Evolutionary conservation across 208 protist genomes (phyloP).

Genomic region (Wallacemonas rigidus): DNA sequence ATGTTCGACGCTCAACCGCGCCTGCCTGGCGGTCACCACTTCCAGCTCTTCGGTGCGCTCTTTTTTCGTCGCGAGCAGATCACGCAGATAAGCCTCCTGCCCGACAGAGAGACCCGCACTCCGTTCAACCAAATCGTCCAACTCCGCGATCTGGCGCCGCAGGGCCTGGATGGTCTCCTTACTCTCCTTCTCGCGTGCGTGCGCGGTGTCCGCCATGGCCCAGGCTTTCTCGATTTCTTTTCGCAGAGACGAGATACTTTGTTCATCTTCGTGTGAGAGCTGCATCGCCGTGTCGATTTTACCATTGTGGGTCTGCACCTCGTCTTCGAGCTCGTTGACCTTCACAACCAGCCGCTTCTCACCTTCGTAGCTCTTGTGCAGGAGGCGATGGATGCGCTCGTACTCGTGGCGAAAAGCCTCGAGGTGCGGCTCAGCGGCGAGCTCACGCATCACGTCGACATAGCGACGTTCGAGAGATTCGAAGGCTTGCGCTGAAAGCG

Average conservation of each 20-base stretch:
- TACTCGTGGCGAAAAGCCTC: conserved; percentile 97
- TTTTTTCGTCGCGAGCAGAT: conserved; percentile 93
- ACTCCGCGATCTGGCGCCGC: conserved; percentile 94
- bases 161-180: conserved; percentile 94
- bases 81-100: conserved; percentile 95
- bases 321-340: conserved; percentile 92
- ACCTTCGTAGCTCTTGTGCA: conserved; percentile 97
- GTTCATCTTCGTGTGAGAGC: conserved; percentile 96
- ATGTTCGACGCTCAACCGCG: conserved; percentile 75
- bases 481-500: conserved; percentile 65
- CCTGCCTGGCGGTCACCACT: conserved; percentile 56
- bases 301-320: conserved; percentile 94
- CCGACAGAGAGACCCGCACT: conserved; percentile 91
- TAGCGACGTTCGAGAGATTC: conserved; percentile 95
- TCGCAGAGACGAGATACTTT: conserved; percentile 93
- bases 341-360: conserved; percentile 96
- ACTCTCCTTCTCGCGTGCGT: conserved; percentile 96
- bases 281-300: conserved; percentile 97
- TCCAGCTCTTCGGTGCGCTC: conserved; percentile 92
- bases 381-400: conserved; percentile 96
- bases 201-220: conserved; percentile 96
- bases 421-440: conserved; percentile 94
- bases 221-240: conserved; percentile 97
- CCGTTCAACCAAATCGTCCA: conserved; percentile 94
- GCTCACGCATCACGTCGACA: conserved; percentile 90